Conservation (phyloP, 495 filamentous ascomycete genomes). For the Mytilinidion resinicola region DNA sequence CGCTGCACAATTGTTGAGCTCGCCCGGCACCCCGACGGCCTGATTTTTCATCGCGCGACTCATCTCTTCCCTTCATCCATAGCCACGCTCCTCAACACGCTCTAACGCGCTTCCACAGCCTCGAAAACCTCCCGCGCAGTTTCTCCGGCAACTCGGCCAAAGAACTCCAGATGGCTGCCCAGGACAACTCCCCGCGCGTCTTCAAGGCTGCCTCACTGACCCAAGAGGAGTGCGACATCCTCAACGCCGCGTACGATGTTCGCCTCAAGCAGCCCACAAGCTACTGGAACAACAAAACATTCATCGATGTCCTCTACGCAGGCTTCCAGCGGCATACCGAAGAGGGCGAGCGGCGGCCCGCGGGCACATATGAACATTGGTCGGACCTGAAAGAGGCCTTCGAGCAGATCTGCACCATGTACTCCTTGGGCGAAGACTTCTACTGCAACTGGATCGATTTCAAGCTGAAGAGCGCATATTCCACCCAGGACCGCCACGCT, state of each 20-base stretch:
- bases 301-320: conserved; percentile 58
- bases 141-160: conserved; percentile 49
- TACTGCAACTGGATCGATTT: conserved; percentile 62
- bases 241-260: conserved; percentile 48
- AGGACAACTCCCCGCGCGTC: conserved; percentile 42
- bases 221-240: conserved; percentile 46
- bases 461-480: conserved; percentile 54
- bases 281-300: conserved; percentile 57
- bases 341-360: conserved; percentile 39
- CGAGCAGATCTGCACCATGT: conserved; percentile 58
- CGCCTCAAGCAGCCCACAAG: conserved; percentile 57
- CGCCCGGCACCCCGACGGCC: no score
- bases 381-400: conserved; percentile 57
- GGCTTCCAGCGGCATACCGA: conserved; percentile 55
- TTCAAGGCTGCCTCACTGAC: conserved; percentile 49
- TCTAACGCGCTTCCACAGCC: conserved; percentile 36
- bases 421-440: conserved; percentile 59
- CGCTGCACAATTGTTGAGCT: no score
- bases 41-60: no score
- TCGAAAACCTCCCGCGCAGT: conserved; percentile 48
- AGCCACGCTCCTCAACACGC: not conserved
- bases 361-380: conserved; percentile 52
- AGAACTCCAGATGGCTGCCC: conserved; percentile 53
- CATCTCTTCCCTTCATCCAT: not conserved
- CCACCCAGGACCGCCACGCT: conserved; percentile 57